A percentile compares a stretch with the other conserved stretches of the same genome.
Evolutionary conservation across 2,329 filamentous ascomycete genomes (phyloP).

Genomic region (Fusarium nematophilum): DNA sequence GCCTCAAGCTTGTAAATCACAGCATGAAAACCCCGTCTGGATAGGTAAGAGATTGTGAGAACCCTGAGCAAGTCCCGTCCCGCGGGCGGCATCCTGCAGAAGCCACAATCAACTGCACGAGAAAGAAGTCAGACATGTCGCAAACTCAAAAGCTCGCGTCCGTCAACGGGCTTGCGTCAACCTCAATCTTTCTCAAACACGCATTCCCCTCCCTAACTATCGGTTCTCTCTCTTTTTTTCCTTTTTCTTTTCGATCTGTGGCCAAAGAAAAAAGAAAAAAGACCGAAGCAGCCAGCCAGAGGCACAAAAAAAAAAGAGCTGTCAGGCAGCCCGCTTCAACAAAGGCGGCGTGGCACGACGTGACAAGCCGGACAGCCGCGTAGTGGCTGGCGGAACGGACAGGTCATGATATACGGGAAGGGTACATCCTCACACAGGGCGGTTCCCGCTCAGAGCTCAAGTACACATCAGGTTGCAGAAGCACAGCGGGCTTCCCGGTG

Average conservation of each 20-base stretch:
- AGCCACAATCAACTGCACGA: background rate
- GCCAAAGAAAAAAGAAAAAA: background rate
- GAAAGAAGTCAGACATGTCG: background rate
- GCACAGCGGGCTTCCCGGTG: slow-evolving; percentile 27
- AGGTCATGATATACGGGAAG: slow-evolving; percentile 6
- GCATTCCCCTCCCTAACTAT: too few relatives aligned
- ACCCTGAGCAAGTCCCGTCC: background rate
- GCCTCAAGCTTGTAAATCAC: too few relatives aligned
- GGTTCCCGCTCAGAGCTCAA: background rate
- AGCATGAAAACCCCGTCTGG: too few relatives aligned
- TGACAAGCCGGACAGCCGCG: slow-evolving; percentile 16
- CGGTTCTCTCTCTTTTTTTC: too few relatives aligned
- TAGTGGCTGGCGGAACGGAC: background rate
- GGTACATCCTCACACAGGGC: slow-evolving; percentile 3
- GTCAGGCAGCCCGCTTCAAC: slow-evolving; percentile 3
- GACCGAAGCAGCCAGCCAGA: background rate
- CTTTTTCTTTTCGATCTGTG: too few relatives aligned
- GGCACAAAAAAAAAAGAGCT: background rate
- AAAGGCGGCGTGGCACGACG: slow-evolving; percentile 17
- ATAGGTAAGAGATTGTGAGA: too few relatives aligned
- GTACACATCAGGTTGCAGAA: slow-evolving; percentile 19
- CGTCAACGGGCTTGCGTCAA: background rate
- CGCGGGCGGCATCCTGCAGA: background rate
- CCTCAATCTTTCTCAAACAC: background rate
- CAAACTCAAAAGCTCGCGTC: background rate